Evolutionary conservation across 2,329 filamentous ascomycete genomes (phyloP).

Genomic region (Trichoderma semiorbis): DNA sequence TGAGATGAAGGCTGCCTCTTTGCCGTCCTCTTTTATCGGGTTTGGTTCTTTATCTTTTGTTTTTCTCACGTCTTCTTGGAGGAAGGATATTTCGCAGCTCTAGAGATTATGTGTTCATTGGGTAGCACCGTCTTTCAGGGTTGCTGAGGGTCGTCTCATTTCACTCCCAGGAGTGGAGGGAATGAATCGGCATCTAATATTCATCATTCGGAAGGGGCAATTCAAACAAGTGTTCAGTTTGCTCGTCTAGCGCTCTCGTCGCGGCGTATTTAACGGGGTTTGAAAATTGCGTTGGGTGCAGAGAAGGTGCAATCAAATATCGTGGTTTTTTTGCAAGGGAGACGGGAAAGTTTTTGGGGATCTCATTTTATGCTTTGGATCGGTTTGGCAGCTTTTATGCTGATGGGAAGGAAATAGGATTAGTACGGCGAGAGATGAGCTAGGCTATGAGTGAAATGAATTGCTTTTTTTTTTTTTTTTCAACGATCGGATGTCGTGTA

Average conservation of each 20-base stretch:
- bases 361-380: conserved; percentile 1
- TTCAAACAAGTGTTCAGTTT: background rate
- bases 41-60: background rate
- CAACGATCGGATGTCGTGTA: background rate
- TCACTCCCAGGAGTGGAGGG: background rate
- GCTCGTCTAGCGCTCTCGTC: background rate
- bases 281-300: background rate
- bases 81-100: background rate
- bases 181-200: background rate
- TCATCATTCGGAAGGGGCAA: background rate
- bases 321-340: background rate
- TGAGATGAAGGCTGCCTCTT: background rate
- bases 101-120: background rate
- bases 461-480: background rate
- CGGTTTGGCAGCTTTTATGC: background rate
- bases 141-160: background rate
- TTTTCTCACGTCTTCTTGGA: background rate
- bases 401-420: conserved; percentile 8
- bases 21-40: background rate
- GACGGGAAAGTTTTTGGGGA: background rate
- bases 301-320: background rate
- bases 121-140: background rate
- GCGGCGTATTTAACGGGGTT: background rate
- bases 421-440: background rate
- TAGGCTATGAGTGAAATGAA: conserved; percentile 10